phyloP scores from a whole-genome alignment of 768 basidiomycete species.

The Pholiota microspora region DNA sequence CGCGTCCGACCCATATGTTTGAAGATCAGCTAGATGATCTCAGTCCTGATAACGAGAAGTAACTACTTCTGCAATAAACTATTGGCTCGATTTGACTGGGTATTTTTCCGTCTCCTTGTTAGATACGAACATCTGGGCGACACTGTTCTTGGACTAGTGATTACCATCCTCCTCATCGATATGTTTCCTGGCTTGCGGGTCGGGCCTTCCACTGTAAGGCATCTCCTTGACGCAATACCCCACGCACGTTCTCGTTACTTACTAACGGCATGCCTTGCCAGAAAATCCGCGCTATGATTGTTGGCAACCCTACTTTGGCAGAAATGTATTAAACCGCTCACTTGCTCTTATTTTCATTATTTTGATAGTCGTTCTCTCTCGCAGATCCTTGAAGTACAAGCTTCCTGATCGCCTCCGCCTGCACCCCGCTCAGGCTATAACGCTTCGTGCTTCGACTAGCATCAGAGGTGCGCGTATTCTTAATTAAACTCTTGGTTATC shows the following conservation, averaged over 20 bases:
- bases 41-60: conserved; percentile 85
- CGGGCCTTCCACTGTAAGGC: conserved; percentile 71
- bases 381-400: conserved; percentile 62
- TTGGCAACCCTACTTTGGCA: conserved; percentile 72
- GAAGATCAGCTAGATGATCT: conserved; percentile 72
- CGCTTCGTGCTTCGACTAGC: conserved; percentile 63
- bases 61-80: conserved; percentile 11
- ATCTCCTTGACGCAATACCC: background rate
- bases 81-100: background rate
- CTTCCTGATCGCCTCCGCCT: conserved; percentile 60
- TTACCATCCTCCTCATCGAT: conserved; percentile 62
- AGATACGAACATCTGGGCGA: conserved; percentile 82
- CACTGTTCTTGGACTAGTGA: conserved; percentile 63
- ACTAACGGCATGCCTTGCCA: conserved; percentile 25
- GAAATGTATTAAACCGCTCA: conserved; percentile 47
- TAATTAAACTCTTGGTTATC: background rate
- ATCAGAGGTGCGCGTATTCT: conserved; percentile 58
- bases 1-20: conserved; percentile 70
- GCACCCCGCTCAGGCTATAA: conserved; percentile 72
- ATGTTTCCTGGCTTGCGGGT: conserved; percentile 70
- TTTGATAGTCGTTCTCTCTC: background rate
- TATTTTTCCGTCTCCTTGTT: conserved; percentile 5
- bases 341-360: conserved; percentile 4
- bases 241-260: conserved; percentile 1
- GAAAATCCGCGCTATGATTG: conserved; percentile 79